Percentiles rank a stretch among this genome's conserved stretches.
phyloP scores from a whole-genome alignment of 73 alveolate species.

The Paramecium primaurelia region DNA sequence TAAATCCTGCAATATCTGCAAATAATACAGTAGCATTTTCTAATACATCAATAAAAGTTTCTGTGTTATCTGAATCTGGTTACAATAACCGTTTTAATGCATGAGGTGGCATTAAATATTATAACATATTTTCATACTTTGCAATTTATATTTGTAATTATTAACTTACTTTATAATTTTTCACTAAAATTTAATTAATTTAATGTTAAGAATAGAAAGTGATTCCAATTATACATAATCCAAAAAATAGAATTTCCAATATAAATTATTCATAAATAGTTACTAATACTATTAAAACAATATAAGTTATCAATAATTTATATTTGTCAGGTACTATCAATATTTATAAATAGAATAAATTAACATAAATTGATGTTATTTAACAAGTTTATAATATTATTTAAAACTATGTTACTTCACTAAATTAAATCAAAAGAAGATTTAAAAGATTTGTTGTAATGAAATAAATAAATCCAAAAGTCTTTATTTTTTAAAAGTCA shows the following conservation, averaged over 20 bases:
- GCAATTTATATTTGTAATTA: background rate
- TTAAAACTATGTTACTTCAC: background rate
- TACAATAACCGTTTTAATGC: background rate
- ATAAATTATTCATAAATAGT: background rate
- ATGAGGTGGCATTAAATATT: constrained; percentile 25
- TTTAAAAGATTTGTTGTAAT: background rate
- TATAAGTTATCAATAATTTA: background rate
- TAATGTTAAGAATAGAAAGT: background rate
- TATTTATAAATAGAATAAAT: background rate
- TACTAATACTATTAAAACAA: background rate
- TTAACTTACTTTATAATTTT: constrained; percentile 1
- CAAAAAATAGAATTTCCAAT: background rate
- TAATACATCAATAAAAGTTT: constrained; percentile 7
- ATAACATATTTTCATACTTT: background rate
- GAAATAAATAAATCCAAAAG: background rate
- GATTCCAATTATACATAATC: background rate
- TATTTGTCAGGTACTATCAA: background rate
- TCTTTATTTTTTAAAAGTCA: background rate
- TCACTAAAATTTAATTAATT: background rate
- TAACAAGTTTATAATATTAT: background rate
- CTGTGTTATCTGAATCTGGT: background rate
- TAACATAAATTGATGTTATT: background rate
- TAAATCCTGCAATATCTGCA: constrained; percentile 63
- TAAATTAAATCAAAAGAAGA: background rate
- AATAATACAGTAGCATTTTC: constrained; percentile 46